phyloP scores from a whole-genome alignment of 75 land plant species.

The Picea sitchensis region DNA sequence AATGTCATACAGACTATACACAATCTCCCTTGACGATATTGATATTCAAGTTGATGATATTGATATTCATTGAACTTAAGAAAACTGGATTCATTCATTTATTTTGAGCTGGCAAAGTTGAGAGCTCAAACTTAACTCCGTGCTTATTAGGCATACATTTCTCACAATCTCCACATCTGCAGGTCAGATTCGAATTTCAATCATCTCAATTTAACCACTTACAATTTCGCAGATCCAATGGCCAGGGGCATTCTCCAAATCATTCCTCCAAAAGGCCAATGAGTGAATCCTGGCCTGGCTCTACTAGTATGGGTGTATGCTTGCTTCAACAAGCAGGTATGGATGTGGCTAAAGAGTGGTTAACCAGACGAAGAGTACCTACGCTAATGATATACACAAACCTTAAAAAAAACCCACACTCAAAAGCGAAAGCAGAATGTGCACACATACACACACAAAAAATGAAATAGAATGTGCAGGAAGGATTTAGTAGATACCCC shows the following conservation, averaged over 20 bases:
- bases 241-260: too few relatives aligned
- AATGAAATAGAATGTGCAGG: background rate
- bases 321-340: too few relatives aligned
- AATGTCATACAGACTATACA: too few relatives aligned
- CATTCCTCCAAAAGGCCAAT: too few relatives aligned
- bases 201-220: background rate
- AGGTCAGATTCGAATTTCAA: background rate
- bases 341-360: background rate
- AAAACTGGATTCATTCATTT: too few relatives aligned
- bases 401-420: background rate
- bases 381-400: background rate
- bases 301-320: too few relatives aligned
- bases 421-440: background rate
- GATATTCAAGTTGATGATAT: too few relatives aligned
- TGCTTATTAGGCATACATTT: background rate
- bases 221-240: background rate
- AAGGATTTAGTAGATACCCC: constrained; percentile 1
- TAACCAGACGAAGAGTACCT: background rate
- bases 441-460: background rate
- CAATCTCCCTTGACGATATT: too few relatives aligned
- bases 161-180: background rate
- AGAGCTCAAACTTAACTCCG: background rate
- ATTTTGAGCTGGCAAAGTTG: too few relatives aligned
- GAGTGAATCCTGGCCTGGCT: too few relatives aligned
- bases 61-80: too few relatives aligned